phyloP scores from a whole-genome alignment of 2,329 filamentous ascomycete genomes.

The Intubia oerlemansii region DNA sequence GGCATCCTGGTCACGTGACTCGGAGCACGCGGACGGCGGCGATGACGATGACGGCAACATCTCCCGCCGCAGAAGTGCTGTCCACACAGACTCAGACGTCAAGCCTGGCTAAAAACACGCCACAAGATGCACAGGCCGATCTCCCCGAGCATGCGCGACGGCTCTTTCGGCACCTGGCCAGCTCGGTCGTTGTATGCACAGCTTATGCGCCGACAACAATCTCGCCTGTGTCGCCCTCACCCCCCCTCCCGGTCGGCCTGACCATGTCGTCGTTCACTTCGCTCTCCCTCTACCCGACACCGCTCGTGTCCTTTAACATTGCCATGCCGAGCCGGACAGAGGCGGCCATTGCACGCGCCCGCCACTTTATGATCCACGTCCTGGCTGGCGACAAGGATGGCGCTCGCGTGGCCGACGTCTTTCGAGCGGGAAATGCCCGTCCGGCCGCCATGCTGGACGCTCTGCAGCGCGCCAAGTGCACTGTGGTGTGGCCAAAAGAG shows the following conservation, averaged over 20 bases:
- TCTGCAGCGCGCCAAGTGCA: slow-evolving; percentile 15
- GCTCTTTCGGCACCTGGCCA: slow-evolving; percentile 30
- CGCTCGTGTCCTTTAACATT: slow-evolving; percentile 35
- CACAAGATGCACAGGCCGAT: background rate
- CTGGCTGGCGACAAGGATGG: slow-evolving; percentile 25
- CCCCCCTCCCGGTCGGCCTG: slow-evolving; percentile 28
- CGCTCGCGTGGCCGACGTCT: slow-evolving; percentile 27
- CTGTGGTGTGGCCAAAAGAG: slow-evolving; percentile 7
- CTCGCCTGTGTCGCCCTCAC: too few relatives aligned
- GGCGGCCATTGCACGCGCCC: slow-evolving; percentile 23
- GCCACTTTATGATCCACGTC: slow-evolving; percentile 32
- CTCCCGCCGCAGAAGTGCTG: too few relatives aligned
- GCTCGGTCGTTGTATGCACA: slow-evolving; percentile 17
- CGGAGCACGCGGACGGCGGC: too few relatives aligned
- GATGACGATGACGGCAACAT: too few relatives aligned
- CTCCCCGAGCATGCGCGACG: slow-evolving; percentile 26
- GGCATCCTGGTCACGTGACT: too few relatives aligned
- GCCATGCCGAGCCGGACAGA: slow-evolving; percentile 32
- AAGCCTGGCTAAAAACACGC: too few relatives aligned
- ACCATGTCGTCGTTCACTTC: slow-evolving; percentile 40
- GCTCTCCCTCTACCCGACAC: slow-evolving; percentile 26
- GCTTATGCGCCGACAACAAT: slow-evolving; percentile 10
- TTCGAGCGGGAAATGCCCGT: slow-evolving; percentile 25
- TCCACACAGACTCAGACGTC: too few relatives aligned
- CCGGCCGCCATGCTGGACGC: slow-evolving; percentile 2